A percentile compares a stretch with the other conserved stretches of the same genome.
Conservation (phyloP, 306 rosid genomes). For the Dalbergia cochinchinensis region DNA sequence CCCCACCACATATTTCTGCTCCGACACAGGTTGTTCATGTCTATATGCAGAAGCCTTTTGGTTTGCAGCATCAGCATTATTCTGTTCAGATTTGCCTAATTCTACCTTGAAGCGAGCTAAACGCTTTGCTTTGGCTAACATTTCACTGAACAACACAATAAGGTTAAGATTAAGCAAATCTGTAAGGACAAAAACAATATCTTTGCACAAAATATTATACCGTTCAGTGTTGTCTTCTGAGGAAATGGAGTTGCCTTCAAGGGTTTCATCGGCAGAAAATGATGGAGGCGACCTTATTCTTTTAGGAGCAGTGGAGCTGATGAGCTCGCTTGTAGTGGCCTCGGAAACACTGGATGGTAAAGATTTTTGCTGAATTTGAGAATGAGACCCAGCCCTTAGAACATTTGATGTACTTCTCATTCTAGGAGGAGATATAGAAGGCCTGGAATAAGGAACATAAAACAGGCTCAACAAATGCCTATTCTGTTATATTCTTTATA, state of each 20-base stretch:
- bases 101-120: conserved; percentile 92
- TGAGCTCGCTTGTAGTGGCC: conserved; percentile 40
- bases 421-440: conserved; percentile 52
- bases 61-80: conserved; percentile 56
- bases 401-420: conserved; percentile 42
- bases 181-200: conserved; percentile 26
- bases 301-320: conserved; percentile 59
- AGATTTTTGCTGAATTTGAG: conserved; percentile 42
- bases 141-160: conserved; percentile 63
- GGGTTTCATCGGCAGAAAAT: conserved; percentile 56
- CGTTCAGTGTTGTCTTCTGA: conserved; percentile 72
- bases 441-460: conserved; percentile 45
- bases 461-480: conserved; percentile 44
- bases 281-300: conserved; percentile 84
- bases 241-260: conserved; percentile 57
- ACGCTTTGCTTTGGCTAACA: conserved; percentile 92
- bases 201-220: conserved; percentile 56
- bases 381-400: conserved; percentile 37
- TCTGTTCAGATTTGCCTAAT: conserved; percentile 61
- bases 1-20: conserved; percentile 53
- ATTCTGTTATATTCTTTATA: conserved; percentile 17
- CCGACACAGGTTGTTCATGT: conserved; percentile 52
- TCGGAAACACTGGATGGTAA: conserved; percentile 37
- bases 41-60: conserved; percentile 53
- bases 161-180: conserved; percentile 30